Evolutionary conservation across 2,329 filamentous ascomycete genomes (phyloP), one percentile per base, ranked within the genome.

Genomic region (Albophoma yamanashiensis): DNA sequence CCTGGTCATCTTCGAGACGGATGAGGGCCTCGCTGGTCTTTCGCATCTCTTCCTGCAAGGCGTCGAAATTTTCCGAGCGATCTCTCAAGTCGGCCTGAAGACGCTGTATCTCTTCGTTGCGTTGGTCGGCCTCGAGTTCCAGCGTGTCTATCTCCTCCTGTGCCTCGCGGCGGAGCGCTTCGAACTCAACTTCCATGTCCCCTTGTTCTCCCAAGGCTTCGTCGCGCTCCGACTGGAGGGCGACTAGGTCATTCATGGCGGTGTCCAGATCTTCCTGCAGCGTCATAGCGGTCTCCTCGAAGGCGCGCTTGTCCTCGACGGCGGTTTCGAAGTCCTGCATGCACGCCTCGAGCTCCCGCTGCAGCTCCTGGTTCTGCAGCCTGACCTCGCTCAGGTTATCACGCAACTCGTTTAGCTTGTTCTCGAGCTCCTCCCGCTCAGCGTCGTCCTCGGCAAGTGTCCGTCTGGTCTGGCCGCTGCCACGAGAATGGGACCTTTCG

Each of bases 1-100:
- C 86, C 59, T 93, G 89, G 66, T 96, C 92, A 71, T 97, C 92
- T 71, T 97, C 94, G 0, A 99, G 81, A 53, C 90, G 82, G 39
- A 97, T 82, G 7, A 97, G 82, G 27, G 89, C 89, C 66, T 96
- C 91, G 67, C 89, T 95, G 74, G 97, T 88, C 66, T 88, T 88
- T 64, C 92, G 89, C 87, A 99, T 94, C 78, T 97, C 94, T 61
- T 89, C 86, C 70, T 97, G 93, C 58, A 99, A 77, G n/a, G 91
- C 89, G 64, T 88, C 86, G 73, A 97, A 93, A 70, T 94, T 95
- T 69, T 97, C 92, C 15, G 86, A 86, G 58, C 88, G 85, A 64
- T 90, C 88, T 62, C 85, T 83, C 17, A 96, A 76, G 47, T 94
- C 90, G 17, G 83, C 79, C 60, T 88, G 83, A 34, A 94, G 75